Percentiles rank a stretch among this genome's conserved stretches.
Evolutionary conservation across 2,329 filamentous ascomycete species (phyloP).

Genomic region (Ceratocystis huliohia): DNA sequence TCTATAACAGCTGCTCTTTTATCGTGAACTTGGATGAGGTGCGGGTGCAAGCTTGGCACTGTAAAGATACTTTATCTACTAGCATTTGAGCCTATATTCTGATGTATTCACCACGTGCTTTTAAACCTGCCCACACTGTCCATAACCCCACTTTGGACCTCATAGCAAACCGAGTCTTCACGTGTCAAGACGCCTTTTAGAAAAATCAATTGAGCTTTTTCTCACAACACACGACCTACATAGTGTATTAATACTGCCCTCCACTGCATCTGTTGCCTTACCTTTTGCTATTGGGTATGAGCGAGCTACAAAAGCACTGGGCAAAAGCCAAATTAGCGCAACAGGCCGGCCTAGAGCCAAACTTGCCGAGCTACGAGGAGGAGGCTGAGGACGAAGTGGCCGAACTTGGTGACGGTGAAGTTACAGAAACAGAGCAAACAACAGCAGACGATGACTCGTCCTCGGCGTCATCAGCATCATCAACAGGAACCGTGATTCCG

Average conservation of each 20-base stretch:
- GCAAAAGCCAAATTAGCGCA: conserved; percentile 60
- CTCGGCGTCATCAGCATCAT: conserved; percentile 57
- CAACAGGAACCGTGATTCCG: conserved; percentile 80
- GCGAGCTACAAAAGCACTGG: conserved; percentile 67
- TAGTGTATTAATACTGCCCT: neutral
- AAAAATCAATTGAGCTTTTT: neutral
- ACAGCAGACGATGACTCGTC: conserved; percentile 50
- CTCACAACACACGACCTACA: neutral
- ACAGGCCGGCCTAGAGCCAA: conserved; percentile 28
- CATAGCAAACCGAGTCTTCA: conserved; percentile 4
- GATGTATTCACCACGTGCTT: neutral
- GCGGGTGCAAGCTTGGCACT: neutral
- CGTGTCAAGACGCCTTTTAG: neutral
- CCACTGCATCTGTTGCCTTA: neutral
- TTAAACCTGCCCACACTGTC: neutral
- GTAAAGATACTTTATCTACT: neutral
- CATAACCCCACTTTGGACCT: conserved; percentile 20
- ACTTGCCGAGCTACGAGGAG: conserved; percentile 8
- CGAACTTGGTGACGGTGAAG: neutral
- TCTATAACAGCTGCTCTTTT: neutral
- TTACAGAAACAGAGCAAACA: conserved; percentile 24
- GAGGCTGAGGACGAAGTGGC: conserved; percentile 6
- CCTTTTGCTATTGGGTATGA: conserved; percentile 42
- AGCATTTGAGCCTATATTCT: too few relatives aligned
- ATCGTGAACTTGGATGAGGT: neutral